Evolutionary conservation across 257 asterid genomes (phyloP).

Genomic region (Przewalskia tangutica): DNA sequence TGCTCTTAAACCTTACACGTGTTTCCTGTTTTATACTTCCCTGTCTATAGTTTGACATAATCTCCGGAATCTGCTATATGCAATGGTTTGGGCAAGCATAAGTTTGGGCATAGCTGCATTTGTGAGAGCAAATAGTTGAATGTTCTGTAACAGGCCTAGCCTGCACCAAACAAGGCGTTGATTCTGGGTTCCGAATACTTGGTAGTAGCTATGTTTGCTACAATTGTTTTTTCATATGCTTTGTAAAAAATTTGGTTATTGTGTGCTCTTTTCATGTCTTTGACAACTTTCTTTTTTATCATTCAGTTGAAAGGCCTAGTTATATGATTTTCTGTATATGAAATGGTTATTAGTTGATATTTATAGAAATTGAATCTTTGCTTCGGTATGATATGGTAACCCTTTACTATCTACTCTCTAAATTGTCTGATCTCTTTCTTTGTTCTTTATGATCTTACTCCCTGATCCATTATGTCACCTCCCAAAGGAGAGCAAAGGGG

Average conservation of each 20-base stretch:
- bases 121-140: slow-evolving; percentile 63
- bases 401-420: background rate
- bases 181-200: slow-evolving; percentile 15
- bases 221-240: background rate
- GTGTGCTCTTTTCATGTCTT: background rate
- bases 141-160: slow-evolving; percentile 86
- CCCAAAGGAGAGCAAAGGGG: background rate
- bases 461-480: background rate
- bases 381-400: background rate
- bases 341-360: background rate
- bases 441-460: background rate
- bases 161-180: slow-evolving; percentile 56
- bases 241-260: background rate
- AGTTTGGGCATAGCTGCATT: slow-evolving; percentile 50
- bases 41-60: slow-evolving; percentile 42
- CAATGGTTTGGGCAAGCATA: slow-evolving; percentile 70
- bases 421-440: background rate
- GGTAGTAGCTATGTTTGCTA: background rate
- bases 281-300: background rate
- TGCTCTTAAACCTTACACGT: background rate
- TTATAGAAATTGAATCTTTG: background rate
- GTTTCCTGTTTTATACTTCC: background rate
- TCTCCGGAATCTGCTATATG: slow-evolving; percentile 46
- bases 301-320: background rate
- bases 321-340: background rate